Percentiles rank a stretch among this genome's conserved stretches.
Conservation (phyloP, 257 asterid genomes). For the Nicotiana otophora region DNA sequence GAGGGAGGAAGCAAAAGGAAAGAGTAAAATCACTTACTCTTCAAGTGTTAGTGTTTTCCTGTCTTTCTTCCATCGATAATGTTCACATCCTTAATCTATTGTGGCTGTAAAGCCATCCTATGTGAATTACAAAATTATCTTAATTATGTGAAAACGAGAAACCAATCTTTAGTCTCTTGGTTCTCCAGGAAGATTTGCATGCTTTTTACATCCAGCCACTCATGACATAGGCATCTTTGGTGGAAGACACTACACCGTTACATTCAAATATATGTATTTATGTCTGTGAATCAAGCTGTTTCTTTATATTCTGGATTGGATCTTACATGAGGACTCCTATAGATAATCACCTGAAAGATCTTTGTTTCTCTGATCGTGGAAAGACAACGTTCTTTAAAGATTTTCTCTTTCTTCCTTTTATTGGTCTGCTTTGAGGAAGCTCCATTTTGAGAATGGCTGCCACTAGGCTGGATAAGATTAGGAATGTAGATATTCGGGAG, state of each 20-base stretch:
- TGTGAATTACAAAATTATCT: background rate
- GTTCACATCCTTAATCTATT: background rate
- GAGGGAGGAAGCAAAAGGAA: background rate
- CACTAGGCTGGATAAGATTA: background rate
- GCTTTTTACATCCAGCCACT: background rate
- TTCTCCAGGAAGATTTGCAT: background rate
- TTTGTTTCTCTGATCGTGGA: background rate
- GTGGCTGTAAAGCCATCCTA: background rate
- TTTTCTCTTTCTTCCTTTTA: background rate
- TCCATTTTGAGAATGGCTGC: background rate
- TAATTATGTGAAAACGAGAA: background rate
- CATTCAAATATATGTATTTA: background rate
- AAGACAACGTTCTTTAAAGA: background rate
- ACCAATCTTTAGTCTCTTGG: background rate
- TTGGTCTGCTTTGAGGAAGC: background rate
- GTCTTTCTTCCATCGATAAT: background rate
- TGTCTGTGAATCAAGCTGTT: background rate
- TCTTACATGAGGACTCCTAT: background rate
- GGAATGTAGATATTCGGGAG: no score
- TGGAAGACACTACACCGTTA: background rate
- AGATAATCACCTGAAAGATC: background rate
- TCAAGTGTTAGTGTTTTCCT: background rate
- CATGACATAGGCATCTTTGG: background rate
- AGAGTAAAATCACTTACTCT: background rate
- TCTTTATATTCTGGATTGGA: background rate